A percentile compares a stretch with the other conserved stretches of the same genome.
phyloP scores from a whole-genome alignment of 805 yeast genomes.

The Yueomyces sp. region DNA sequence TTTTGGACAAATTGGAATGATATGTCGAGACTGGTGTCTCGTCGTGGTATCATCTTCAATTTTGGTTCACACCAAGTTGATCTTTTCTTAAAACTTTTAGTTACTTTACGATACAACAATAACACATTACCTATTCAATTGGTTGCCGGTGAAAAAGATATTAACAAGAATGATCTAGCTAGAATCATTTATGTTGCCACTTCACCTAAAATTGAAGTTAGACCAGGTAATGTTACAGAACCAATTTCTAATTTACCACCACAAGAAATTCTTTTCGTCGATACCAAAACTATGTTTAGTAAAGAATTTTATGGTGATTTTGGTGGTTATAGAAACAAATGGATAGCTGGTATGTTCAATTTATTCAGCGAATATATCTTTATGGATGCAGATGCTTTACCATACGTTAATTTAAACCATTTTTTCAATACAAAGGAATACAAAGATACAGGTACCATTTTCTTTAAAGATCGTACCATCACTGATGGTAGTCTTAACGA shows the following conservation, averaged over 20 bases:
- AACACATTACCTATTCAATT: conserved; percentile 30
- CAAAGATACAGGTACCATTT: conserved; percentile 6
- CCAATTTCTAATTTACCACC: background rate
- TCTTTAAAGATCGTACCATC: background rate
- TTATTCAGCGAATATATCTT: conserved; percentile 36
- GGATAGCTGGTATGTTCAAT: conserved; percentile 34
- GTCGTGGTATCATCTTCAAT: conserved; percentile 8
- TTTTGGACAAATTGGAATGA: conserved; percentile 8
- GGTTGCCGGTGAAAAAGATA: conserved; percentile 25
- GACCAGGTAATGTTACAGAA: background rate
- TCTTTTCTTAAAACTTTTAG: conserved; percentile 26
- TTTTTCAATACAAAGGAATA: conserved; percentile 10
- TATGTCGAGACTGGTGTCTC: conserved; percentile 1
- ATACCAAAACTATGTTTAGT: background rate
- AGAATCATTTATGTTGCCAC: conserved; percentile 10
- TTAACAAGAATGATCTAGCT: conserved; percentile 21
- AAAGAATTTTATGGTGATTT: background rate
- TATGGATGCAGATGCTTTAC: conserved; percentile 38
- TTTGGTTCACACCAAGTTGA: conserved; percentile 16
- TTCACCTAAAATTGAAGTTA: background rate
- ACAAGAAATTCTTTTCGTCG: background rate
- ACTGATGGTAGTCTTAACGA: conserved; percentile 6
- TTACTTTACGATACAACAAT: conserved; percentile 25
- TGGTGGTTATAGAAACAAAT: conserved; percentile 30
- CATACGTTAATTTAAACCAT: conserved; percentile 28